Evolutionary conservation across 1,284 basidiomycete genomes (phyloP).

Genomic region (Trichosporon sp.): DNA sequence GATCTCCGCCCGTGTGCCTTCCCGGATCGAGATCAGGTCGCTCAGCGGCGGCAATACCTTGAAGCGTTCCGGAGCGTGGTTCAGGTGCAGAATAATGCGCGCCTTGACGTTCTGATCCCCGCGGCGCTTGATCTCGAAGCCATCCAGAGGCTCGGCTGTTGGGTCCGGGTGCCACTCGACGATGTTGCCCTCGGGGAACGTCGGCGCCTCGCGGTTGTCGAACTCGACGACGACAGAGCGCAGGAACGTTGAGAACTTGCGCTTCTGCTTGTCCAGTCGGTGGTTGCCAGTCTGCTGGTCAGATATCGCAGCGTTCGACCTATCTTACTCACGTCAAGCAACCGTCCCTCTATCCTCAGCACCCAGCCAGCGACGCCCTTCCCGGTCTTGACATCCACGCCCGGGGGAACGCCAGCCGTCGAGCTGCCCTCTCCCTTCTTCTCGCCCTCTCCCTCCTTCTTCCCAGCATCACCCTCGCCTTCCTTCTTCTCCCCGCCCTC

Average conservation of each 20-base stretch:
- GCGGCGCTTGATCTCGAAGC: slow-evolving; percentile 78
- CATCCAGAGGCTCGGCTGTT: slow-evolving; percentile 65
- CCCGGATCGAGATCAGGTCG: slow-evolving; percentile 69
- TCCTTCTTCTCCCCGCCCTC: not conserved
- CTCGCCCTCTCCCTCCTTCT: slow-evolving; percentile 5
- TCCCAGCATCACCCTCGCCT: not conserved
- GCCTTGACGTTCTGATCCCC: slow-evolving; percentile 73
- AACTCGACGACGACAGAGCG: slow-evolving; percentile 81
- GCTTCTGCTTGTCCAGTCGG: slow-evolving; percentile 63
- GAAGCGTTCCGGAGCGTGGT: slow-evolving; percentile 81
- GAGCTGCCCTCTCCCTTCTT: not conserved
- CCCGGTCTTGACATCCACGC: slow-evolving; percentile 55
- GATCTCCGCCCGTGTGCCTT: slow-evolving; percentile 76
- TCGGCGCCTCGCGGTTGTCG: slow-evolving; percentile 66
- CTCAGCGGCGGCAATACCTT: slow-evolving; percentile 74
- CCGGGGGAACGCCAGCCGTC: not conserved
- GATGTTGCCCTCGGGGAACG: slow-evolving; percentile 64
- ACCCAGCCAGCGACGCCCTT: slow-evolving; percentile 86
- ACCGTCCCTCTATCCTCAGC: slow-evolving; percentile 77
- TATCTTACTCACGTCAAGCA: slow-evolving; percentile 55
- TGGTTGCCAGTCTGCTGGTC: slow-evolving; percentile 49
- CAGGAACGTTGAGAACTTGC: slow-evolving; percentile 81
- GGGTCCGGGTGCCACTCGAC: slow-evolving; percentile 54
- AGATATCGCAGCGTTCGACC: not conserved
- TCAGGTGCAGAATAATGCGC: slow-evolving; percentile 72